Base-by-base conservation (phyloP, 2,329 filamentous ascomycete species). In the Trichophaea hybrida region DNA sequence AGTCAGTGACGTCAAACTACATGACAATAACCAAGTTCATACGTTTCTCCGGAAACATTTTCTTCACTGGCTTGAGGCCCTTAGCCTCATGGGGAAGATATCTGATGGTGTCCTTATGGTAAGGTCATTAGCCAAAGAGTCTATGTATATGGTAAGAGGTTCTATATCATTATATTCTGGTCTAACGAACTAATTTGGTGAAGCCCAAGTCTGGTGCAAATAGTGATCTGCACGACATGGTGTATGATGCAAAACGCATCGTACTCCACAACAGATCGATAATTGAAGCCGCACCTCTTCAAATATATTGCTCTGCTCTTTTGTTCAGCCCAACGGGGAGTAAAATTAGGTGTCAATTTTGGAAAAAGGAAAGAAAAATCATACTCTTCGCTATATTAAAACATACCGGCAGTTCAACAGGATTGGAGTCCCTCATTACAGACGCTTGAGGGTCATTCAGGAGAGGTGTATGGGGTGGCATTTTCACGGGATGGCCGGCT, bases 401-500 rank as follows among this genome's bases (percentile, higher is more conserved):
- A 12, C 38, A 10, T 12, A 4, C 38, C 38, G 38, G 38, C 4
- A 15, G 38, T 43, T 43, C 38, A 43, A 43, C 10, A 43, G 10
- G 38, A 43, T 10, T 43, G 38, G 38, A 15, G n/a, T 15, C n/a
- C 69, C 76, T 96, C 51, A 82, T 85, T 0, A 97, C 91, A 91
- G 88, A 97, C 71, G 91, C 93, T 8, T 78, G 6, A 96, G 97
- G 72, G 90, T 91, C 0, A 76, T 97, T 2, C 85, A n/a, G n/a
- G n/a, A n/a, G n/a, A n/a, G n/a, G n/a, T n/a, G 38, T 43, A 2
- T 2, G 2, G n/a, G n/a, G 38, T 43, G 1, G 38, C 38, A 43
- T 43, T 43, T 15, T 43, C 38, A n/a, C n/a, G n/a, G n/a, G n/a
- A n/a, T n/a, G n/a, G n/a, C n/a, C n/a, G n/a, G n/a, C n/a, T n/a